These are phyloP conservation scores for Suillus subaureus DNA, from an alignment of 768 basidiomycete species.

Conservation along the genomic window DNA sequence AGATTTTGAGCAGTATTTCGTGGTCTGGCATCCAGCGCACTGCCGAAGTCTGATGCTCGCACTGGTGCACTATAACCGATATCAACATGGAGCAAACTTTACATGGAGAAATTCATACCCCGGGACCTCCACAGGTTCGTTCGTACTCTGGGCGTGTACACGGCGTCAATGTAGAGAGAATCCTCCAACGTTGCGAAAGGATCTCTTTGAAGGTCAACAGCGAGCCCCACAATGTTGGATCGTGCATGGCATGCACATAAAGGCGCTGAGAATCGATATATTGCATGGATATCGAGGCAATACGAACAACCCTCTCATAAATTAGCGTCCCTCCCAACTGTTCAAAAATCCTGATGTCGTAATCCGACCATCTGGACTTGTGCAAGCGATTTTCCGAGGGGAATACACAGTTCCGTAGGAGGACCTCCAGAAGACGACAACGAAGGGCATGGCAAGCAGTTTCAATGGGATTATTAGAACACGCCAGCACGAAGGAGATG, in stretches of 20 bases:
- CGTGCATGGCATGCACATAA: not conserved
- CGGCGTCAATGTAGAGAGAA: not conserved
- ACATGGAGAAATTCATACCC: not conserved
- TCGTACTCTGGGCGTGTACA: not conserved
- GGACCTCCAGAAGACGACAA: slow-evolving; percentile 1
- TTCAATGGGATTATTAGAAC: not conserved
- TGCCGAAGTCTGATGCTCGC: not conserved
- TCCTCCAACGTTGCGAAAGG: not conserved
- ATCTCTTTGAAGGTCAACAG: slow-evolving; percentile 1
- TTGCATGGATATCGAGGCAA: not conserved
- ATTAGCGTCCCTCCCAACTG: not conserved
- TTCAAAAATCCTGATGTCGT: slow-evolving; percentile 1
- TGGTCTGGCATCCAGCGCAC: slow-evolving; percentile 1
- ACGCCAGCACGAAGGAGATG: not conserved
- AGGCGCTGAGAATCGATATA: slow-evolving; percentile 2
- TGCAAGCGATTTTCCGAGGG: slow-evolving; percentile 1
- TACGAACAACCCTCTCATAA: not conserved
- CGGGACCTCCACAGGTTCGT: slow-evolving; percentile 1
- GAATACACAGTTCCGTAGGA: slow-evolving; percentile 4
- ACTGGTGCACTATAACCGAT: not conserved
- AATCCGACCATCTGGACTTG: slow-evolving; percentile 1
- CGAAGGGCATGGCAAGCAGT: slow-evolving; percentile 1
- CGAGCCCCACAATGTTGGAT: slow-evolving; percentile 1
- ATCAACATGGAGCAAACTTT: not conserved
- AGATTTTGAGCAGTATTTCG: slow-evolving; percentile 2